Evolutionary conservation across 2,329 filamentous ascomycete species (phyloP).

Genomic region (Xylariaceae sp.): DNA sequence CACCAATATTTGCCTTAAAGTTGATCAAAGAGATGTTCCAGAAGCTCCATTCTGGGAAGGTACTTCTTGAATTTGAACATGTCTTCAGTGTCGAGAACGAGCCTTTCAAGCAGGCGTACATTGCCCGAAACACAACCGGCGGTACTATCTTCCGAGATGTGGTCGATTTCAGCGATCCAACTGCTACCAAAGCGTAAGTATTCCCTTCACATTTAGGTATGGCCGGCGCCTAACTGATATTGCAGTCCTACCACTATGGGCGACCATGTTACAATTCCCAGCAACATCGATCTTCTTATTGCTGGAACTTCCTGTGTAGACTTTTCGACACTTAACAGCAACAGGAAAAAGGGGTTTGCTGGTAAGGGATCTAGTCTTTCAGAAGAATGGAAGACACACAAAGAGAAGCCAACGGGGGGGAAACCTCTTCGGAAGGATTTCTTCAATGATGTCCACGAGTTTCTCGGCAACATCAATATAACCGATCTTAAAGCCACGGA

Average conservation of each 20-base stretch:
- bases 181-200: conserved; percentile 51
- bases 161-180: conserved; percentile 54
- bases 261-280: conserved; percentile 60
- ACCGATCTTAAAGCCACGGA: conserved; percentile 54
- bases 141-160: conserved; percentile 65
- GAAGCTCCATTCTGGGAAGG: conserved; percentile 38
- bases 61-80: conserved; percentile 56
- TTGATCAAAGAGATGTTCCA: conserved; percentile 56
- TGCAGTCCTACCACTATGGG: conserved; percentile 68
- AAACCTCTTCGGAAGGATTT: conserved; percentile 23
- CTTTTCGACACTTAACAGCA: conserved; percentile 68
- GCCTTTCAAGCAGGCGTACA: conserved; percentile 68
- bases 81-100: conserved; percentile 69
- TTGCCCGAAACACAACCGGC: conserved; percentile 61
- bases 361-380: conserved; percentile 48
- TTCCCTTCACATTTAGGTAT: too few relatives aligned
- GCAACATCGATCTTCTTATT: conserved; percentile 67
- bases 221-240: conserved; percentile 19
- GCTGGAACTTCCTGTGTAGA: conserved; percentile 80
- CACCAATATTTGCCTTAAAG: conserved; percentile 69
- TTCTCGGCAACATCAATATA: conserved; percentile 42
- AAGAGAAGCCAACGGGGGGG: too few relatives aligned
- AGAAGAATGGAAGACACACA: conserved; percentile 39
- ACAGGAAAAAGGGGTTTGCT: conserved; percentile 47
- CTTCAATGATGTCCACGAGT: conserved; percentile 7